Evolutionary conservation across 2,329 filamentous ascomycete genomes (phyloP).

Genomic region (Fusarium nanum): DNA sequence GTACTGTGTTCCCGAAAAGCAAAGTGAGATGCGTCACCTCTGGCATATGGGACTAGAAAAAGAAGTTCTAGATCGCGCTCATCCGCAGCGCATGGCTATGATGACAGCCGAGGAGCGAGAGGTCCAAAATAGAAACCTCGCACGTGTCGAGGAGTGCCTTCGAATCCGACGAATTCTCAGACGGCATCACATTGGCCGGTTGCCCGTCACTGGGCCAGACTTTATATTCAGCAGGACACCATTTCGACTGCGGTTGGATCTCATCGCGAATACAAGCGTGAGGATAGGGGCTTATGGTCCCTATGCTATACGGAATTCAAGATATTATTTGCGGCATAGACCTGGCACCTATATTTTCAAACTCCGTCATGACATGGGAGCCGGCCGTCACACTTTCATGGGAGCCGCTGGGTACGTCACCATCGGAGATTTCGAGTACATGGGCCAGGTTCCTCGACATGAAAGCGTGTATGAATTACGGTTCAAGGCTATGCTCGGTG

Average conservation of each 20-base stretch:
- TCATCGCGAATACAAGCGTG: too few species aligned
- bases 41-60: neutral
- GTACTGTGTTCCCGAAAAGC: neutral
- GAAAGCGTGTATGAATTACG: neutral
- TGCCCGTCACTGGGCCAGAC: neutral
- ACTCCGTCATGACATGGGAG: neutral
- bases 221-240: neutral
- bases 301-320: neutral
- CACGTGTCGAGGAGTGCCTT: neutral
- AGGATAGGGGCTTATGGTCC: neutral
- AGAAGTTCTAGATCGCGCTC: neutral
- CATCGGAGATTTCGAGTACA: constrained; percentile 1
- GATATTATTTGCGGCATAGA: constrained; percentile 40
- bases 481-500: neutral
- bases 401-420: neutral
- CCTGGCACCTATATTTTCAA: constrained; percentile 48
- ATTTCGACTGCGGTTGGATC: neutral
- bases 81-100: neutral
- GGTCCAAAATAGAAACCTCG: neutral
- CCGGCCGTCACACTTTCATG: neutral
- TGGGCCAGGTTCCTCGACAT: constrained; percentile 20
- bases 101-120: neutral
- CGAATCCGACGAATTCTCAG: neutral
- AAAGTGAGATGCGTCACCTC: neutral
- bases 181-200: neutral